Percentiles rank a stretch among this genome's conserved stretches.
phyloP scores from a whole-genome alignment of 2,329 filamentous ascomycete species.

The Hansfordia pulvinata region DNA sequence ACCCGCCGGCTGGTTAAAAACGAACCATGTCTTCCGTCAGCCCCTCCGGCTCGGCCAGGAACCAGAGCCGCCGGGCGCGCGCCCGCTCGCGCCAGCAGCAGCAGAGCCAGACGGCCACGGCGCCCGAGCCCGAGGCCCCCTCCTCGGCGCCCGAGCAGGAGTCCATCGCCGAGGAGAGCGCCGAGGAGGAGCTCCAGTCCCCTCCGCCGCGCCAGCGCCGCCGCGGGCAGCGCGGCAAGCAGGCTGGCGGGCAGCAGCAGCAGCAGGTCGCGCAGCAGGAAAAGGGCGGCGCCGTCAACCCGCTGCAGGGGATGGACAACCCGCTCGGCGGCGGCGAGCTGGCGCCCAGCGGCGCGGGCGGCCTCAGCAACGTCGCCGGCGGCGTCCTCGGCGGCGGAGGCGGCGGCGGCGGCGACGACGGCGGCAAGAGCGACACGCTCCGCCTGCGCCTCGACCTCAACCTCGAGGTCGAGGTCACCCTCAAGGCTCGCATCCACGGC shows the following conservation, averaged over 20 bases:
- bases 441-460: slow-evolving; percentile 62
- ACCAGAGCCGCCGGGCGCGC: too few species aligned
- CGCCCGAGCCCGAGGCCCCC: too few species aligned
- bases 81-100: too few species aligned
- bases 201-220: neutral
- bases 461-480: slow-evolving; percentile 65
- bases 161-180: neutral
- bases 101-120: too few species aligned
- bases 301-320: slow-evolving; percentile 46
- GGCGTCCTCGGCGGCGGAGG: neutral
- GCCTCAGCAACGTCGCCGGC: slow-evolving; percentile 21
- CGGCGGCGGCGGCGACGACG: slow-evolving; percentile 12
- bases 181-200: neutral
- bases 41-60: too few species aligned
- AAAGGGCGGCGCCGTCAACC: slow-evolving; percentile 36
- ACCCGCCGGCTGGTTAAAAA: too few species aligned
- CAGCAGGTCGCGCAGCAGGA: neutral
- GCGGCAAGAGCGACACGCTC: slow-evolving; percentile 42
- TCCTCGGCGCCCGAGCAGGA: neutral
- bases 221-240: too few species aligned
- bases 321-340: slow-evolving; percentile 10
- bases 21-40: too few species aligned
- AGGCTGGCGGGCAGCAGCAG: too few species aligned
- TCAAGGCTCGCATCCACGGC: slow-evolving; percentile 71
- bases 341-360: slow-evolving; percentile 14